phyloP scores from a whole-genome alignment of 23 red algal species.

The Chondrus crispus region DNA sequence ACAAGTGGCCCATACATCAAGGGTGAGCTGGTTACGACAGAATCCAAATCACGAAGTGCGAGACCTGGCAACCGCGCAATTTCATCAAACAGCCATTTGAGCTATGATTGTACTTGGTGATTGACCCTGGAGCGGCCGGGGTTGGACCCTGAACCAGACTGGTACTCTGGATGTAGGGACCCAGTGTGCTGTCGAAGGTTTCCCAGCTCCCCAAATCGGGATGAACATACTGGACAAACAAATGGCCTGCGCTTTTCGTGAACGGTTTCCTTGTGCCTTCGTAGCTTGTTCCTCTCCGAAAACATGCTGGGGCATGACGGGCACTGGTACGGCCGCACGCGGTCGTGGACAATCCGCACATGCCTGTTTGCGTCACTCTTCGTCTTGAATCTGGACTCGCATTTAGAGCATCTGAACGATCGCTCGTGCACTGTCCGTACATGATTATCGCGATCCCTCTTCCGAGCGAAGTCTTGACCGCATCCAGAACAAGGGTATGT shows the following conservation, averaged over 20 bases:
- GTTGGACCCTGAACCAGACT: neutral
- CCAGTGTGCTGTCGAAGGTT: conserved; percentile 69
- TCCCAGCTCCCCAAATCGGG: conserved; percentile 57
- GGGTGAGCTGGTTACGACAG: no score
- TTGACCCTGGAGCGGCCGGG: neutral
- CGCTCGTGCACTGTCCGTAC: conserved; percentile 43
- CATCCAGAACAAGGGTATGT: conserved; percentile 9
- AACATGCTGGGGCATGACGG: conserved; percentile 30
- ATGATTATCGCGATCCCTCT: conserved; percentile 48
- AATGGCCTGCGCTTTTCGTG: conserved; percentile 74
- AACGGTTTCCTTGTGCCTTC: conserved; percentile 62
- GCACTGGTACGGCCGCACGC: conserved; percentile 53
- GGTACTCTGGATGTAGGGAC: conserved; percentile 44
- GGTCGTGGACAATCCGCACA: conserved; percentile 57
- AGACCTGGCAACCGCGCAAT: no score
- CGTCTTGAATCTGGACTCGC: conserved; percentile 49
- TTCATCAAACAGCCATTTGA: no score
- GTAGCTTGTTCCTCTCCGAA: conserved; percentile 64
- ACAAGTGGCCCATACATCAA: no score
- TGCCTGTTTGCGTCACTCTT: conserved; percentile 60
- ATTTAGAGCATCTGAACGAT: conserved; percentile 35
- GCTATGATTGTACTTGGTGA: neutral
- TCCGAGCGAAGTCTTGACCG: neutral
- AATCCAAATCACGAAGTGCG: no score
- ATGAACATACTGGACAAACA: conserved; percentile 40